Evolutionary conservation across 495 filamentous ascomycete species (phyloP), one percentile per base, ranked within the genome.

Genomic region (Penicillium canariense): DNA sequence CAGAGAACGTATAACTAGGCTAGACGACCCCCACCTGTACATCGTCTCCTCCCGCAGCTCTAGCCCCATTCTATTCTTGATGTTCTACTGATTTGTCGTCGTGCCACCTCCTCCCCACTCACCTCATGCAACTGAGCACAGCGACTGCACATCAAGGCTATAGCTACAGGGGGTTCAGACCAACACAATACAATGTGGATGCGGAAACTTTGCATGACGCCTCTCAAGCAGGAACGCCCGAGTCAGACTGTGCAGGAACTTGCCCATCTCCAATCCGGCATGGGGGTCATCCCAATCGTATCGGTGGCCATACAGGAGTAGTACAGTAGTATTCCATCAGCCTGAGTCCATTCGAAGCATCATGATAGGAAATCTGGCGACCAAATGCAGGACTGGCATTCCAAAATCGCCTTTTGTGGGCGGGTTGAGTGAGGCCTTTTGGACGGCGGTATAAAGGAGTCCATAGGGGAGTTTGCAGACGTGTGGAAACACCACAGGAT

Each of bases 111-210:
- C 38, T 42, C 38, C 4, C 14, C 9, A 18, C 25, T 42, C 20
- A 17, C 38, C 20, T 42, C 38, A 42, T 42, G 38, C 20, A 42
- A 42, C 38, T 42, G 38, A 25, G 38, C 38, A n/a, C 38, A 25
- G 38, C 38, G 10, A n/a, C 8, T 2, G 38, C 38, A 12, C 38
- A 42, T 22, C 25, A 25, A 42, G n/a, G 20, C 18, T 40, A 5
- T 42, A 25, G 20, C 38, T 42, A 22, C 38, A 42, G 38, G 20
- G 38, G 38, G 20, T 23, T 22, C 10, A 11, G 25, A 42, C 38
- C 38, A 42, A 42, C 38, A 25, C 38, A 42, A 42, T 42, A 23
- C 11, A 25, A 25, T 42, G 38, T 42, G 38, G 38, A 42, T 42
- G 25, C 25, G 38, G 25, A 42, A 12, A 42, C 3, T 3, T 42